Evolutionary conservation across 140 eudicot species (phyloP), one percentile per base, ranked within the genome.

Genomic region (Flaveria floridana): DNA sequence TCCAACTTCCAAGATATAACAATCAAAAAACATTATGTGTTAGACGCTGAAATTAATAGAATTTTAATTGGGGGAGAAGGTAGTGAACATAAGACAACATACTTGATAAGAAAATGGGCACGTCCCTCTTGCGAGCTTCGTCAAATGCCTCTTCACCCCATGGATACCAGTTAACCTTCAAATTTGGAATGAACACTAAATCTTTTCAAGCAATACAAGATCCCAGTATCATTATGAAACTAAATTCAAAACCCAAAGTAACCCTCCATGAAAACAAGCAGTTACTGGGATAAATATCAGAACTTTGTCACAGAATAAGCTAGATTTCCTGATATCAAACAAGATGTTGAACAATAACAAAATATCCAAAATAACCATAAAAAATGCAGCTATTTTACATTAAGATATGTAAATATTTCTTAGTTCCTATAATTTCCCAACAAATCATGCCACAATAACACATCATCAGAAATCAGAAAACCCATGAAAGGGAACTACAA

Each of bases 131-230:
- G 20, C 96, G 87, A 75, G 98, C 98, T 86, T 88, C 96, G 15
- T 83, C 67, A 63, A 93, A 90, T 0, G 98, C 98, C 80, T 93
- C 98, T 21, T 88, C 97, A 51, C 96, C 91, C 98, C 98, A 93
- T 55, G 98, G 97, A 79, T 93, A 93, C 98, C 98, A 93, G 75
- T 93, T 81, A 19, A 93, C 98, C 98, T 93, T 82, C 61, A 50
- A 23, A 78, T 25, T 21, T 48, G 56, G 65, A 79, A 63, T 26
- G 48, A 44, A 51, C 68, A 39, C 25, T 15, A 41, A 63, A 46
- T 65, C 37, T 30, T 68, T 63, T 48, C 14, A 81, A 39, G 41
- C 3, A 20, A 41, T 64, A 50, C 39, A 10, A 26, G 10, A 28
- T 55, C 51, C 70, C 61, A 74, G 56, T 18, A 58, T 55, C 10